Base-by-base conservation (phyloP, 2,329 filamentous ascomycete genomes). In the Didymella segeticola region DNA sequence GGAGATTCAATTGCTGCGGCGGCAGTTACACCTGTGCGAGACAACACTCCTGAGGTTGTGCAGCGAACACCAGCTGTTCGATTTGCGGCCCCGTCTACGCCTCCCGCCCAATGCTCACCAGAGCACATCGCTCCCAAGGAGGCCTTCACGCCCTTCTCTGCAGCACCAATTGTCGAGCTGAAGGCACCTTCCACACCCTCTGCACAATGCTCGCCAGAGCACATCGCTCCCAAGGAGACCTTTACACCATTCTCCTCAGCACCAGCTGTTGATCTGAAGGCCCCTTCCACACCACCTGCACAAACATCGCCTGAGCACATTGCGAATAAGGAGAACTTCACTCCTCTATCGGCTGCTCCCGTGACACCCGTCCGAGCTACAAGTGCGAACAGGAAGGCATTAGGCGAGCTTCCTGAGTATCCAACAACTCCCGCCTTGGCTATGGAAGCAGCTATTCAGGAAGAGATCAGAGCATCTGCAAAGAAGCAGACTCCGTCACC, bases 401-500 rank as follows among this genome's bases (percentile, higher is more conserved):
- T 57, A 11, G 50, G 45, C 20, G 54, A 57, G 27, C 50, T 62
- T n/a, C 43, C 54, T 23, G 45, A 49, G 20, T 67, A 64, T 38
- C 64, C 64, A 11, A 63, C 58, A 22, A 68, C 63, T 9, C 65
- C 65, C 27, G 58, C 63, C 2, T 36, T 63, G 42, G 63, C 57
- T 5, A 59, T 67, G n/a, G 65, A 68, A 43, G 59, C 61, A 36
- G 65, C 65, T 14, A 56, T 68, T 12, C 65, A 68, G 27, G 62
- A 64, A 38, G 63, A 68, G 47, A 68, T 67, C 37, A 57, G 51
- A 14, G 59, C 62, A 20, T 68, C 65, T 3, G 58, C 64, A 23
- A 68, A 67, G 59, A 68, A 67, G 51, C 62, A 67, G 39, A 63
- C 61, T 2, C 63, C 62, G 3, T 67, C 65, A 9, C 63, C 63